A percentile compares a stretch with the other conserved stretches of the same genome.
Conservation (phyloP, 345 rosid species). For the Acer saccharum region DNA sequence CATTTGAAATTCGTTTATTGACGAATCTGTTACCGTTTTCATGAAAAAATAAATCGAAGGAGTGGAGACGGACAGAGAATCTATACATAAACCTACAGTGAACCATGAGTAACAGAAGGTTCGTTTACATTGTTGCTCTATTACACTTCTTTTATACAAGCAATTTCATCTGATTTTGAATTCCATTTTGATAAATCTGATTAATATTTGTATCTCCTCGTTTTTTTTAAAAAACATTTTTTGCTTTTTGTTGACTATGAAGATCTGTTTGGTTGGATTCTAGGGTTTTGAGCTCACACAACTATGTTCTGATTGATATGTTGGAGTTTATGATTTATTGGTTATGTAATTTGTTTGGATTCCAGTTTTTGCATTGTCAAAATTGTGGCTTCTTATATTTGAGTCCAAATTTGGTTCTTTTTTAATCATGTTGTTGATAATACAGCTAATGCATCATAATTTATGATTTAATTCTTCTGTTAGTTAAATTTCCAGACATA, state of each 20-base stretch:
- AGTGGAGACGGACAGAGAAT: not conserved
- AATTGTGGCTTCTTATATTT: too few species aligned
- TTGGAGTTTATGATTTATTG: not conserved
- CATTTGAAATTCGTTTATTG: not conserved
- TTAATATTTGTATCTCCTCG: not conserved
- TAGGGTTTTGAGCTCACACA: constrained; percentile 13
- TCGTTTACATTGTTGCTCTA: not conserved
- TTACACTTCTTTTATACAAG: not conserved
- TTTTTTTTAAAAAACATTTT: not conserved
- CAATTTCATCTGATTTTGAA: not conserved
- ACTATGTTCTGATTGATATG: not conserved
- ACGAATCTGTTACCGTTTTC: too few species aligned
- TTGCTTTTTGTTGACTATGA: too few species aligned
- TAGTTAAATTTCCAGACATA: too few species aligned
- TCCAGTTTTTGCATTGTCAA: not conserved
- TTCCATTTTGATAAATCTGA: not conserved
- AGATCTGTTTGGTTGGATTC: not conserved
- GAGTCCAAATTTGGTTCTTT: too few species aligned
- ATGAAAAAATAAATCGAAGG: not conserved
- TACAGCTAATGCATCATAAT: too few species aligned
- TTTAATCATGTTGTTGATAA: too few species aligned
- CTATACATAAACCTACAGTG: not conserved
- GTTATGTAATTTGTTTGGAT: not conserved
- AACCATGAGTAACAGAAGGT: constrained; percentile 21
- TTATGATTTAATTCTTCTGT: too few species aligned